Percentiles rank a stretch among this genome's conserved stretches.
phyloP scores from a whole-genome alignment of 768 basidiomycete species.

The Trametopsis cervina region DNA sequence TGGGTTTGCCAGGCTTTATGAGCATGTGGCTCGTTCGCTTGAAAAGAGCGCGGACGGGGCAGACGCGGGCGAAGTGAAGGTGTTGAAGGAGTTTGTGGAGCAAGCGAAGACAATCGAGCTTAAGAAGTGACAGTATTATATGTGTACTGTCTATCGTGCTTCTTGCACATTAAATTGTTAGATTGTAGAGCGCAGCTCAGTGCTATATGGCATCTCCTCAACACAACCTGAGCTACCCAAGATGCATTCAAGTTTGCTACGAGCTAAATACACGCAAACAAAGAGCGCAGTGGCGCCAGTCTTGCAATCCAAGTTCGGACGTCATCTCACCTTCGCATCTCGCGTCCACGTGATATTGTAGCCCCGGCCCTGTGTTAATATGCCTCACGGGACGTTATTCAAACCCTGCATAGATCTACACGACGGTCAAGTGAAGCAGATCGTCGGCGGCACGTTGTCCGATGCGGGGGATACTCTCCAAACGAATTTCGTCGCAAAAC shows the following conservation, averaged over 20 bases:
- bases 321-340: no score
- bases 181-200: no score
- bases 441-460: constrained; percentile 90
- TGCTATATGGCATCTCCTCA: no score
- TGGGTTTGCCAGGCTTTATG: constrained; percentile 40
- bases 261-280: no score
- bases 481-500: constrained; percentile 90
- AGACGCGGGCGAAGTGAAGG: constrained; percentile 28
- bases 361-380: no score
- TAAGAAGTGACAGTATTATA: constrained; percentile 10
- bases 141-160: no score
- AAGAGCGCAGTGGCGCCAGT: no score
- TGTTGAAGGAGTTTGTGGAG: constrained; percentile 38
- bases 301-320: no score
- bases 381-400: constrained; percentile 37
- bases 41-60: constrained; percentile 20
- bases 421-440: constrained; percentile 94
- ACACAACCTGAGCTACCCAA: no score
- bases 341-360: no score
- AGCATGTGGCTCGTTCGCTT: constrained; percentile 35
- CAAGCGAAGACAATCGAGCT: constrained; percentile 29
- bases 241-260: no score
- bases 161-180: no score
- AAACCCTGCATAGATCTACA: constrained; percentile 97
- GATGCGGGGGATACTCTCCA: constrained; percentile 57